phyloP scores from a whole-genome alignment of 768 basidiomycete genomes.

The Gymnopilus junonius region DNA sequence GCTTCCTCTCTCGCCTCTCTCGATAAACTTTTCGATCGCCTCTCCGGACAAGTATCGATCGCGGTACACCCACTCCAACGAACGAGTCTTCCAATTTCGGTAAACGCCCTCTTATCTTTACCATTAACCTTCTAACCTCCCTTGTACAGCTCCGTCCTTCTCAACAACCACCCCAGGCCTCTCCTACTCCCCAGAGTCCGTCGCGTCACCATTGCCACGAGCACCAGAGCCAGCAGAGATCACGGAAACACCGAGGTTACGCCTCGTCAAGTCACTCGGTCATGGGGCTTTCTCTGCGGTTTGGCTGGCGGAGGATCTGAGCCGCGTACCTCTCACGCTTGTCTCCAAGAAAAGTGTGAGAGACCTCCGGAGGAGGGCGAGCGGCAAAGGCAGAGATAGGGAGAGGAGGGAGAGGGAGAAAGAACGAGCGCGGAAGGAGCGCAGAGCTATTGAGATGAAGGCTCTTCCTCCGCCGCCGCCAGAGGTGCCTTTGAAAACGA shows the following conservation, averaged over 20 bases:
- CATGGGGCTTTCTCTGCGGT: slow-evolving; percentile 78
- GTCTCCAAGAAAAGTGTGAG: slow-evolving; percentile 45
- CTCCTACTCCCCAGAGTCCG: slow-evolving; percentile 1
- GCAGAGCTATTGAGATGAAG: not conserved
- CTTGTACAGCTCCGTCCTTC: not conserved
- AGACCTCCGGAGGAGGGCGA: slow-evolving; percentile 37
- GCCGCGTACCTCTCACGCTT: slow-evolving; percentile 47
- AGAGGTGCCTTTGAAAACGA: not conserved
- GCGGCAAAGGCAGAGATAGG: slow-evolving; percentile 18
- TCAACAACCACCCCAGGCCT: not conserved
- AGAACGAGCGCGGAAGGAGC: not conserved
- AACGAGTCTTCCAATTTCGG: slow-evolving; percentile 13
- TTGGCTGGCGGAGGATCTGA: slow-evolving; percentile 69
- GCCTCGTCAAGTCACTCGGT: slow-evolving; percentile 60
- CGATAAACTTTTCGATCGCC: not conserved
- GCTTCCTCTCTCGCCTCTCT: slow-evolving; percentile 13
- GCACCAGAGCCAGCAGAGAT: slow-evolving; percentile 6
- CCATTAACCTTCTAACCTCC: not conserved
- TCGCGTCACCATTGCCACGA: slow-evolving; percentile 3
- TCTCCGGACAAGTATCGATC: slow-evolving; percentile 7
- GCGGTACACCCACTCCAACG: slow-evolving; percentile 22
- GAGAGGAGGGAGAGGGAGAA: not conserved
- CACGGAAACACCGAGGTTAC: slow-evolving; percentile 38
- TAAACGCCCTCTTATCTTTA: not conserved
- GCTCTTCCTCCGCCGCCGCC: not conserved